phyloP scores from a whole-genome alignment of 2,329 filamentous ascomycete species.

The Coleophoma crateriformis region DNA sequence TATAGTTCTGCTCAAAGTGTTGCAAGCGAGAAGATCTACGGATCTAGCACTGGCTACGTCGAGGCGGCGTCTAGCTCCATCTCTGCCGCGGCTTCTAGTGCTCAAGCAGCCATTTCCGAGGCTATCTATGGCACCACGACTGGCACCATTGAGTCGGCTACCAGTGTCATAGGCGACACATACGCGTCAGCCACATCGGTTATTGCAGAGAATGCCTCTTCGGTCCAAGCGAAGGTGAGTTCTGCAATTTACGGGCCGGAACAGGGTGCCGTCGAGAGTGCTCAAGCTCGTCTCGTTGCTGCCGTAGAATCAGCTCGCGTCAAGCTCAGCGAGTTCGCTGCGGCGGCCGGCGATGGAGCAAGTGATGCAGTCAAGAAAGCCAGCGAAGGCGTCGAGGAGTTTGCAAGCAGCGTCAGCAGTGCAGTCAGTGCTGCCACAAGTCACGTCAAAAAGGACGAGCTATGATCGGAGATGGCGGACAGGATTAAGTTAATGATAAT shows the following conservation, averaged over 20 bases:
- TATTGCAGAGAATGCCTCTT: background rate
- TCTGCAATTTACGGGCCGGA: slow-evolving; percentile 19
- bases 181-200: background rate
- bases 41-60: slow-evolving; percentile 42
- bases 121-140: slow-evolving; percentile 53
- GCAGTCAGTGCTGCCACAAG: slow-evolving; percentile 33
- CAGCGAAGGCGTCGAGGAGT: slow-evolving; percentile 35
- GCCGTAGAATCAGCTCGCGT: slow-evolving; percentile 23
- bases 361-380: slow-evolving; percentile 30
- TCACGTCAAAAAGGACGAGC: slow-evolving; percentile 42
- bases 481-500: slow-evolving; percentile 1
- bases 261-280: slow-evolving; percentile 22
- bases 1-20: slow-evolving; percentile 43
- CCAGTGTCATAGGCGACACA: slow-evolving; percentile 9
- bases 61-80: slow-evolving; percentile 49
- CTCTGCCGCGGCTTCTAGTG: slow-evolving; percentile 46
- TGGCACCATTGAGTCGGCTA: slow-evolving; percentile 37
- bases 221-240: slow-evolving; percentile 9
- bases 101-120: slow-evolving; percentile 47
- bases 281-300: slow-evolving; percentile 18
- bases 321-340: slow-evolving; percentile 19
- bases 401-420: slow-evolving; percentile 38
- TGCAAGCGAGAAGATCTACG: slow-evolving; percentile 49
- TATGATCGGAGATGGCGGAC: slow-evolving; percentile 28
- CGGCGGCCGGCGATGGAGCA: slow-evolving; percentile 23